phyloP scores from a whole-genome alignment of 257 asterid species.

The Rhazya stricta region DNA sequence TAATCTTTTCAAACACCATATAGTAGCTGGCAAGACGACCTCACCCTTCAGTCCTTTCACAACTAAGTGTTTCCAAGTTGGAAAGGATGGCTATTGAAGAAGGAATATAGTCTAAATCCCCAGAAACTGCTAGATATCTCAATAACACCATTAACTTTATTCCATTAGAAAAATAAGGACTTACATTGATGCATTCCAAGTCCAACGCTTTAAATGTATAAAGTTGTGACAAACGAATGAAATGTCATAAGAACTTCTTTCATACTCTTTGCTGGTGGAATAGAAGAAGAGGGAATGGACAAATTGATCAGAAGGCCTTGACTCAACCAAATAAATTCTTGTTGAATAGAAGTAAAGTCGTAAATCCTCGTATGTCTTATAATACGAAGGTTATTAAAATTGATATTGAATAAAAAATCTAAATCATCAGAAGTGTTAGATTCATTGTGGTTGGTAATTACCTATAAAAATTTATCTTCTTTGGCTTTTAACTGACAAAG shows the following conservation, averaged over 20 bases:
- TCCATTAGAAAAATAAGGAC: neutral
- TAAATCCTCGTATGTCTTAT: neutral
- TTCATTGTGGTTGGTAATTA: neutral
- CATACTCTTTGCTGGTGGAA: neutral
- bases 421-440: neutral
- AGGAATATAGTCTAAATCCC: conserved; percentile 1
- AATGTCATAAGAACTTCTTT: conserved; percentile 2
- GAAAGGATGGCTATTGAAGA: neutral
- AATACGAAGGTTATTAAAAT: neutral
- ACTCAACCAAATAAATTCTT: neutral
- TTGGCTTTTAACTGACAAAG: neutral
- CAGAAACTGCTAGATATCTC: conserved; percentile 3
- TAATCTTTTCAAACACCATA: neutral
- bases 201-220: neutral
- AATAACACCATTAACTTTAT: neutral
- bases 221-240: conserved; percentile 3
- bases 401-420: neutral
- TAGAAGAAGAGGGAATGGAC: neutral
- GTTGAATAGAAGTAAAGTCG: neutral
- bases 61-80: neutral
- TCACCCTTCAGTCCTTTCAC: neutral
- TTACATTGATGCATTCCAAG: neutral
- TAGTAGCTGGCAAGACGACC: neutral
- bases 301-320: neutral
- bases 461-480: neutral